Evolutionary conservation across 805 yeast genomes (phyloP).

Genomic region (Torulaspora indica): DNA sequence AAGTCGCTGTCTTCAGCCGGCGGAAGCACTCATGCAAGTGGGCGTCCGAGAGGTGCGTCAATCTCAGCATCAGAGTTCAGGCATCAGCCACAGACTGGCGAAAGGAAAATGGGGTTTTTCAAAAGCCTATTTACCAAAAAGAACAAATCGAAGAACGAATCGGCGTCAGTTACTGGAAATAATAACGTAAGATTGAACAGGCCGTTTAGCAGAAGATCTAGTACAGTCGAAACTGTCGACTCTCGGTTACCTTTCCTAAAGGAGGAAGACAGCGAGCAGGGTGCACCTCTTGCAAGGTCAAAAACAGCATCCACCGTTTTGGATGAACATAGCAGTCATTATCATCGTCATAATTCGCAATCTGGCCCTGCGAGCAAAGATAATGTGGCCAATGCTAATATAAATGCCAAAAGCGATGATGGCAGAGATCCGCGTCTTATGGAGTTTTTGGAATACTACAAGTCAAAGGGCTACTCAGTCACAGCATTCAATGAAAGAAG

Average conservation of each 20-base stretch:
- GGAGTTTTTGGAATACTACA: slow-evolving; percentile 43
- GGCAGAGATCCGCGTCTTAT: slow-evolving; percentile 45
- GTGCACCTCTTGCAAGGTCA: slow-evolving; percentile 17
- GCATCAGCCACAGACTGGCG: slow-evolving; percentile 19
- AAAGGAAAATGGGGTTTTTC: slow-evolving; percentile 37
- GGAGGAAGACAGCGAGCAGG: slow-evolving; percentile 6
- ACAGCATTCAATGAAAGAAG: slow-evolving; percentile 27
- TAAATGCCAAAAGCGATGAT: slow-evolving; percentile 1
- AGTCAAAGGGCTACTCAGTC: slow-evolving; percentile 24
- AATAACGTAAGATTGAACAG: slow-evolving; percentile 1
- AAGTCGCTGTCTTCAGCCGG: slow-evolving; percentile 33
- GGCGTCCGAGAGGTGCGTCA: slow-evolving; percentile 10
- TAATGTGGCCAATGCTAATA: not conserved
- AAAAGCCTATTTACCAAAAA: slow-evolving; percentile 35
- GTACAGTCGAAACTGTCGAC: slow-evolving; percentile 4
- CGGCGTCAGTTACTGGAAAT: not conserved
- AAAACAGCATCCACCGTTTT: slow-evolving; percentile 21
- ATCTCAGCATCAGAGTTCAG: slow-evolving; percentile 6
- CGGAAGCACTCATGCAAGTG: slow-evolving; percentile 2
- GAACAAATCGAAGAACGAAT: slow-evolving; percentile 14
- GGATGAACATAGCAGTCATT: slow-evolving; percentile 15
- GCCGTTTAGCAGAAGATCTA: slow-evolving; percentile 14
- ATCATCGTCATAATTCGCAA: slow-evolving; percentile 6
- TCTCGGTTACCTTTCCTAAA: not conserved
- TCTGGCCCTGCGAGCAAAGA: slow-evolving; percentile 3